Conservation (phyloP, 495 filamentous ascomycete species). For the Podospora appendiculata region DNA sequence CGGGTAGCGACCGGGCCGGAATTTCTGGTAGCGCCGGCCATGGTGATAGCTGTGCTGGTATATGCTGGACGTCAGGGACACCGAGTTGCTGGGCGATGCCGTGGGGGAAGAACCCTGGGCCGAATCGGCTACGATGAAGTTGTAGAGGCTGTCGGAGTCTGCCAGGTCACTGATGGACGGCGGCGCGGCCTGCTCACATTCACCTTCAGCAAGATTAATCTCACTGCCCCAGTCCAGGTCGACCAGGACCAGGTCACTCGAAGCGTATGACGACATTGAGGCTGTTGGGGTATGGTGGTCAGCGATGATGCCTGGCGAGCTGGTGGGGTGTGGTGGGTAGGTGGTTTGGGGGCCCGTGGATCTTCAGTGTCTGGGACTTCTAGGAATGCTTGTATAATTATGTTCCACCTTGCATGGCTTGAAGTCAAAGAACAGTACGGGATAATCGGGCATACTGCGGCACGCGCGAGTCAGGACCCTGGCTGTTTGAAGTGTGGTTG, state of each 20-base stretch:
- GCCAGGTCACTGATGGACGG: background rate
- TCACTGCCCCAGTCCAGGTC: background rate
- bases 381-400: too few species aligned
- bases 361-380: too few species aligned
- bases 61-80: slow-evolving; percentile 31
- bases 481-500: too few species aligned
- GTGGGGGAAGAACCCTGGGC: background rate
- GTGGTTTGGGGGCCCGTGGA: background rate
- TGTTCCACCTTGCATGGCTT: too few species aligned
- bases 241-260: background rate
- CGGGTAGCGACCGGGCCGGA: slow-evolving; percentile 13
- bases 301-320: background rate
- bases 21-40: slow-evolving; percentile 37
- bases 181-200: background rate
- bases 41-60: slow-evolving; percentile 44
- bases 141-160: background rate
- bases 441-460: too few species aligned
- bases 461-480: too few species aligned
- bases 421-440: too few species aligned
- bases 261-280: background rate
- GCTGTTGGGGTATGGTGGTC: background rate
- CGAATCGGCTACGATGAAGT: background rate
- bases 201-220: background rate
- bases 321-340: background rate
- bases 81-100: background rate